A percentile compares a stretch with the other conserved stretches of the same genome.
These are phyloP conservation scores for Fraxinus greggii DNA, from an alignment of 305 asterid genomes.

Conservation along the genomic window DNA sequence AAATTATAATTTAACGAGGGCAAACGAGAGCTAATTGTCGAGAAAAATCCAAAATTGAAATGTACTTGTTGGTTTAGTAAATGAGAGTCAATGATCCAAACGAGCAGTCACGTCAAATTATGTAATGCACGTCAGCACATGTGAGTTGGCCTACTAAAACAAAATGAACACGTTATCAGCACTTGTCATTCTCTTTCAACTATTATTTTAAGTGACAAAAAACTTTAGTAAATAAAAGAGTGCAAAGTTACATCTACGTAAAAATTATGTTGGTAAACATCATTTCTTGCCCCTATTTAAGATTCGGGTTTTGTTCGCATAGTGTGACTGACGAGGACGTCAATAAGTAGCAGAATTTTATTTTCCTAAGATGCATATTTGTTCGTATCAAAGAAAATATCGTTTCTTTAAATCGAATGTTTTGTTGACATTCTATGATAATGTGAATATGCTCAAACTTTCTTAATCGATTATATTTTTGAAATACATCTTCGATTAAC, in stretches of 20 bases:
- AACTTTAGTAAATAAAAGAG: too few relatives aligned
- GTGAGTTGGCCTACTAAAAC: background rate
- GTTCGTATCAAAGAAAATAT: too few relatives aligned
- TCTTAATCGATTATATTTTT: background rate
- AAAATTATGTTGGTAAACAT: background rate
- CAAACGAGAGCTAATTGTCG: too few relatives aligned
- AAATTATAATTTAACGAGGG: too few relatives aligned
- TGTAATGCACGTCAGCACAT: background rate
- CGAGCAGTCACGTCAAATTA: background rate
- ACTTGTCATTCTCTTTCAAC: background rate
- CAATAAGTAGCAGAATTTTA: too few relatives aligned
- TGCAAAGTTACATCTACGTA: background rate
- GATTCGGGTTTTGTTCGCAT: background rate
- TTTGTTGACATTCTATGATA: background rate
- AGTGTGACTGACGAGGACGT: too few relatives aligned
- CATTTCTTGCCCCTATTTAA: background rate
- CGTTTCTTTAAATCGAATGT: too few relatives aligned
- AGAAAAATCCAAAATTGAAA: background rate
- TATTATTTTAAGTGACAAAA: background rate
- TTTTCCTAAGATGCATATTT: background rate
- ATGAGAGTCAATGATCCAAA: background rate
- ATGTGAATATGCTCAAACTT: too few relatives aligned
- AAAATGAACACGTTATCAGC: background rate
- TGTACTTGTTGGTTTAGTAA: background rate
- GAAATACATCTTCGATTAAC: background rate